phyloP scores from a whole-genome alignment of 352 stramenopile species.

The Phytophthora ramorum region DNA sequence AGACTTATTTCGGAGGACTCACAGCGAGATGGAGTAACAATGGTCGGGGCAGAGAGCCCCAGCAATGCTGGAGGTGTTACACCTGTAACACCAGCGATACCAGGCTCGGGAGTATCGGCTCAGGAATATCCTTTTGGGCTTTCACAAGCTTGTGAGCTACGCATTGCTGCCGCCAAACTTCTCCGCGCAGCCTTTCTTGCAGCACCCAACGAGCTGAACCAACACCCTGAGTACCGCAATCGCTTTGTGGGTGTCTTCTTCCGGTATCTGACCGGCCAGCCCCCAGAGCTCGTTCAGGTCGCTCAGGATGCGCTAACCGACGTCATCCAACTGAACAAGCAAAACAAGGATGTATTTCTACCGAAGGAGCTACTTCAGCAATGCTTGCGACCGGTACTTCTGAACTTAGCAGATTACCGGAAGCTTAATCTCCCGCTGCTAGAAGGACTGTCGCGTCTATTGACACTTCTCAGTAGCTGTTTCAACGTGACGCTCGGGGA shows the following conservation, averaged over 20 bases:
- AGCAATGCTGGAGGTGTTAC: constrained; percentile 30
- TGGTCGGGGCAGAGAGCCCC: constrained; percentile 35
- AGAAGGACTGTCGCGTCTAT: constrained; percentile 92
- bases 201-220: constrained; percentile 83
- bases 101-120: constrained; percentile 55
- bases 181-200: constrained; percentile 88
- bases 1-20: constrained; percentile 81
- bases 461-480: constrained; percentile 95
- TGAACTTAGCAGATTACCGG: constrained; percentile 96
- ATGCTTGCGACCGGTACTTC: constrained; percentile 95
- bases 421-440: constrained; percentile 97
- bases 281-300: constrained; percentile 81
- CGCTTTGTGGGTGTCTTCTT: constrained; percentile 92
- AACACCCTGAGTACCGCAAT: constrained; percentile 86
- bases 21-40: constrained; percentile 33
- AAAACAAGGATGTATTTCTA: constrained; percentile 88
- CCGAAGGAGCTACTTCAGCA: constrained; percentile 97
- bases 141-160: constrained; percentile 81
- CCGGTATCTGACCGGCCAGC: constrained; percentile 88
- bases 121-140: constrained; percentile 90
- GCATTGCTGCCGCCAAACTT: constrained; percentile 89
- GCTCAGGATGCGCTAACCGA: constrained; percentile 85
- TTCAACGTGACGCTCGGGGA: constrained; percentile 98
- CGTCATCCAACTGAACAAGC: constrained; percentile 88
- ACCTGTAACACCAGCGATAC: constrained; percentile 33